Conservation (phyloP, 1,284 basidiomycete species). For the Puccinia triticina region DNA sequence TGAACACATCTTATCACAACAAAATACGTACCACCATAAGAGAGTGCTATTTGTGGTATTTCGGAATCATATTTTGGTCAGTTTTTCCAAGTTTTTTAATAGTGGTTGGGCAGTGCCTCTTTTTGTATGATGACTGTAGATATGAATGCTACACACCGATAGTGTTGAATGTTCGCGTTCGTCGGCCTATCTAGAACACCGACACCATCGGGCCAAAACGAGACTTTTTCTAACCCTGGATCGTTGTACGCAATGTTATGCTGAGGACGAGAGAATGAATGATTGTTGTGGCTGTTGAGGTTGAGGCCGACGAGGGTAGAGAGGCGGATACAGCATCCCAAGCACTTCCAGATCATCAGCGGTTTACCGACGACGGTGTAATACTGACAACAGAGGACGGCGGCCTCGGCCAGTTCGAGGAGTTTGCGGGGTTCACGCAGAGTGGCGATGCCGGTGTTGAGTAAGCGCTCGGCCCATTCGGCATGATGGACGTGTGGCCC, state of each 20-base stretch:
- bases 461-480: conserved; percentile 32
- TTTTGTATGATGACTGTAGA: too few species aligned
- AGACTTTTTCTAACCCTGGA: neutral
- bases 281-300: neutral
- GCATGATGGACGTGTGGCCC: conserved; percentile 24
- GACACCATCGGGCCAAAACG: conserved; percentile 48
- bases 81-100: neutral
- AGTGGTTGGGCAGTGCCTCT: too few species aligned
- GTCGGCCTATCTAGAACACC: neutral
- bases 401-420: conserved; percentile 28
- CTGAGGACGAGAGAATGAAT: neutral
- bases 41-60: conserved; percentile 16
- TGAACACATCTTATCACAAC: conserved; percentile 48
- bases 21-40: conserved; percentile 51
- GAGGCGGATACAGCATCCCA: conserved; percentile 46
- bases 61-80: neutral
- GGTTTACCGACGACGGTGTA: conserved; percentile 36
- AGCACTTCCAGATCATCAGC: conserved; percentile 48
- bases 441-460: neutral
- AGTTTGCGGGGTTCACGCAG: conserved; percentile 16
- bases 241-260: neutral
- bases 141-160: conserved; percentile 12
- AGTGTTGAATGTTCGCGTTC: conserved; percentile 18
- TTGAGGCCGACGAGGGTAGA: conserved; percentile 38
- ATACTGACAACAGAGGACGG: conserved; percentile 42